phyloP scores from a whole-genome alignment of 805 yeast genomes.

The Naumovozyma baii region DNA sequence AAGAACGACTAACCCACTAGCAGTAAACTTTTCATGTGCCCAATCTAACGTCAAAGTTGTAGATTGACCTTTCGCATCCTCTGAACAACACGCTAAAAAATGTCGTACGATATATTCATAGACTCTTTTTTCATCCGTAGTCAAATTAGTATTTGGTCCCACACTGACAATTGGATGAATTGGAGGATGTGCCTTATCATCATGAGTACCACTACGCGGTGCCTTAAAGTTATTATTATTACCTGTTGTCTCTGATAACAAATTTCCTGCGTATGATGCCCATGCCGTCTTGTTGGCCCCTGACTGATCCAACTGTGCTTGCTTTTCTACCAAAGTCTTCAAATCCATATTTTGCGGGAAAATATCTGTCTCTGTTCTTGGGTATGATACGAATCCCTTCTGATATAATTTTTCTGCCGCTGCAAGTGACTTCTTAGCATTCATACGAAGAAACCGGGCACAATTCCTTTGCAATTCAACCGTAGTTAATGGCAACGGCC shows the following conservation, averaged over 20 bases:
- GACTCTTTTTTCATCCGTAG: slow-evolving; percentile 47
- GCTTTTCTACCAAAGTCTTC: slow-evolving; percentile 49
- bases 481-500: slow-evolving; percentile 89
- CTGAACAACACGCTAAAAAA: slow-evolving; percentile 85
- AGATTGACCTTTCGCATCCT: slow-evolving; percentile 73
- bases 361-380: slow-evolving; percentile 92
- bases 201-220: slow-evolving; percentile 75
- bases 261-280: slow-evolving; percentile 57
- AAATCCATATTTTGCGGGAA: slow-evolving; percentile 76
- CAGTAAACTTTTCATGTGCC: slow-evolving; percentile 65
- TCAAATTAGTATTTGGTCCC: slow-evolving; percentile 19
- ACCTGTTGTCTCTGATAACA: slow-evolving; percentile 28
- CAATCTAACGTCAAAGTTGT: slow-evolving; percentile 59
- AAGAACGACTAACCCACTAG: slow-evolving; percentile 65
- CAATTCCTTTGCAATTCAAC: slow-evolving; percentile 88
- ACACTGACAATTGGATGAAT: slow-evolving; percentile 66
- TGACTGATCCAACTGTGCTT: slow-evolving; percentile 27
- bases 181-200: slow-evolving; percentile 97
- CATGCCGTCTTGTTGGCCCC: slow-evolving; percentile 64
- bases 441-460: slow-evolving; percentile 58
- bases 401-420: slow-evolving; percentile 81
- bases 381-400: slow-evolving; percentile 81
- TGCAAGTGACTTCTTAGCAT: slow-evolving; percentile 69
- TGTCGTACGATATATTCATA: slow-evolving; percentile 81
- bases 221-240: slow-evolving; percentile 37